Evolutionary conservation across 2,329 filamentous ascomycete genomes (phyloP).

Genomic region (Xenoacremonium recifei): DNA sequence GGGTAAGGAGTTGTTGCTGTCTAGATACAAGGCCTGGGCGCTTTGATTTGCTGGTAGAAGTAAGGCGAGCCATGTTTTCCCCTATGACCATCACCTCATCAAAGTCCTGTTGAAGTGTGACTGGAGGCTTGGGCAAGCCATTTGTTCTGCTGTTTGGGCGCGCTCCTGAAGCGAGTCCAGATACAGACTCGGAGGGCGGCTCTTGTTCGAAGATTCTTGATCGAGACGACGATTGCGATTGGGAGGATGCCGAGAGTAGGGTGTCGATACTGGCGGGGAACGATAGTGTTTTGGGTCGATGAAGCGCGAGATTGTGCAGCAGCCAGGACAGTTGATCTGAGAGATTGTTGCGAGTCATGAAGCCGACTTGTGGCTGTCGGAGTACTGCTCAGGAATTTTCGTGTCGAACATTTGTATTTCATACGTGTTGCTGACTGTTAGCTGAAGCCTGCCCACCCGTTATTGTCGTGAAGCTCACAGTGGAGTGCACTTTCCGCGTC

Average conservation of each 20-base stretch:
- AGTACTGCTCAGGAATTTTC: conserved; percentile 18
- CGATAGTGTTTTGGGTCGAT: conserved; percentile 38
- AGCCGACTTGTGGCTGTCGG: conserved; percentile 34
- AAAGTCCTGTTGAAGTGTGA: conserved; percentile 20
- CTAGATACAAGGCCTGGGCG: conserved; percentile 44
- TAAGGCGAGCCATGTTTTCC: conserved; percentile 45
- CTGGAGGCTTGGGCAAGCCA: conserved; percentile 20
- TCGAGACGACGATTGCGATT: conserved; percentile 20
- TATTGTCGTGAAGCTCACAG: too few species aligned
- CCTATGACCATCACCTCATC: conserved; percentile 26
- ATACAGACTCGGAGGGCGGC: conserved; percentile 3
- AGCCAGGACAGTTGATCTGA: conserved; percentile 58
- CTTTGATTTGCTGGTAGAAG: conserved; percentile 42
- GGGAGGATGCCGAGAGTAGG: conserved; percentile 22
- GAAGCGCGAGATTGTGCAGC: conserved; percentile 44
- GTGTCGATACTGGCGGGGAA: conserved; percentile 32
- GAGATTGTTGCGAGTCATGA: conserved; percentile 64
- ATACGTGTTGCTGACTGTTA: too few species aligned
- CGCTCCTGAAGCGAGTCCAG: conserved; percentile 3
- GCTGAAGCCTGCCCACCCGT: too few species aligned
- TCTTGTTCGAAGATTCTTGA: neutral
- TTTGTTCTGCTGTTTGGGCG: conserved; percentile 14
- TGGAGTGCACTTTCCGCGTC: too few species aligned
- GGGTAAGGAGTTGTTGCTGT: conserved; percentile 42
- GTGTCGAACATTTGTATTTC: conserved; percentile 23